Evolutionary conservation across 257 asterid genomes (phyloP).

Genomic region (Echium plantagineum): DNA sequence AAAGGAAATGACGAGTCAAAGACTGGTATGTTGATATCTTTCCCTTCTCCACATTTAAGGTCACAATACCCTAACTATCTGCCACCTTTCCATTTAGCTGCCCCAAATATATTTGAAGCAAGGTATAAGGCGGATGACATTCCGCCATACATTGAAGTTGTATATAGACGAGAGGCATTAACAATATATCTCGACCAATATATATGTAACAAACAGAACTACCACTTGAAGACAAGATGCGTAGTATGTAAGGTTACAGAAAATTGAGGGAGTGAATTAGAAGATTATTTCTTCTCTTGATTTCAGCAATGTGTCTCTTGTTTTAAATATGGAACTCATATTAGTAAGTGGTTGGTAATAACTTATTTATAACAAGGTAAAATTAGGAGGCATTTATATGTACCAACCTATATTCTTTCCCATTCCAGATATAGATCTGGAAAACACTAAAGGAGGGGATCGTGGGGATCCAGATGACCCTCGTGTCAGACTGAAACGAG

Average conservation of each 20-base stretch:
- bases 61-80: background rate
- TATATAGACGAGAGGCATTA: background rate
- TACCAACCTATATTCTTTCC: conserved; percentile 2
- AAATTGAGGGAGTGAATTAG: too few relatives aligned
- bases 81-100: background rate
- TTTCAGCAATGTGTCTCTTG: too few relatives aligned
- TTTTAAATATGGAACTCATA: background rate
- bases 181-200: too few relatives aligned
- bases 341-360: background rate
- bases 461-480: conserved; percentile 73
- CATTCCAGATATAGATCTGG: conserved; percentile 29
- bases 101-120: background rate
- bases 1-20: conserved; percentile 22
- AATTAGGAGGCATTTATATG: too few relatives aligned
- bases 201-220: too few relatives aligned
- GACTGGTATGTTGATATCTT: conserved; percentile 25
- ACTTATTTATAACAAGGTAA: background rate
- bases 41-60: background rate
- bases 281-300: too few relatives aligned
- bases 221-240: too few relatives aligned
- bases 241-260: too few relatives aligned
- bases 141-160: background rate
- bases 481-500: conserved; percentile 82
- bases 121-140: background rate
- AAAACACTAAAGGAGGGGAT: conserved; percentile 21